A percentile compares a stretch with the other conserved stretches of the same genome.
These are phyloP conservation scores for Glaciozyma martinii DNA, from an alignment of 768 basidiomycete genomes.

Conservation along the genomic window DNA sequence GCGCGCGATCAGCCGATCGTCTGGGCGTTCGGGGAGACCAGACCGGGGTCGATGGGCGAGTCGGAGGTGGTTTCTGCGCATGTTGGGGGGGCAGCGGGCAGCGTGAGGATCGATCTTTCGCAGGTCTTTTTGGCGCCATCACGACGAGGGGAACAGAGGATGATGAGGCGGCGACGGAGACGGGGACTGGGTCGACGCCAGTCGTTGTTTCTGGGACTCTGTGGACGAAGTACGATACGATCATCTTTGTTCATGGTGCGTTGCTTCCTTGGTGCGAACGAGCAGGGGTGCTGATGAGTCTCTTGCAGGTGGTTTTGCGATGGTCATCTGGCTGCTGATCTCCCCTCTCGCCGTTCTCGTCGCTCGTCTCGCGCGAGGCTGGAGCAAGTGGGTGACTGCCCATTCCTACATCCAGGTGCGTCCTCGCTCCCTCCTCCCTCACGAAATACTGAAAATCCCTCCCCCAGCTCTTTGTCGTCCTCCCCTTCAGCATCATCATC, in stretches of 20 bases:
- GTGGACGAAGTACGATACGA: constrained; percentile 3
- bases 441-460: neutral
- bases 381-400: constrained; percentile 1
- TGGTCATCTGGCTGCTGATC: constrained; percentile 12
- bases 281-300: neutral
- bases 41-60: neutral
- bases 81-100: neutral
- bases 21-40: neutral
- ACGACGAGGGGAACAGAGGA: neutral
- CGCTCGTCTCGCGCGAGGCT: neutral
- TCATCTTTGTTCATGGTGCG: constrained; percentile 4
- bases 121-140: neutral
- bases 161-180: neutral
- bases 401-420: constrained; percentile 10
- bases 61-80: constrained; percentile 1
- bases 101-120: neutral
- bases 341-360: constrained; percentile 11
- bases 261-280: neutral
- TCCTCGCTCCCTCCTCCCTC: neutral
- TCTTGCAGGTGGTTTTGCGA: constrained; percentile 2
- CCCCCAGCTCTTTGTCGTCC: neutral
- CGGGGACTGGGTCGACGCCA: neutral
- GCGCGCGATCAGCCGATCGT: constrained; percentile 3
- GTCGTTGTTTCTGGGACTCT: neutral
- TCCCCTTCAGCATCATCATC: neutral